A percentile compares a stretch with the other conserved stretches of the same genome.
Conservation (phyloP, 2,329 filamentous ascomycete species). For the Hypoxylon sp. region DNA sequence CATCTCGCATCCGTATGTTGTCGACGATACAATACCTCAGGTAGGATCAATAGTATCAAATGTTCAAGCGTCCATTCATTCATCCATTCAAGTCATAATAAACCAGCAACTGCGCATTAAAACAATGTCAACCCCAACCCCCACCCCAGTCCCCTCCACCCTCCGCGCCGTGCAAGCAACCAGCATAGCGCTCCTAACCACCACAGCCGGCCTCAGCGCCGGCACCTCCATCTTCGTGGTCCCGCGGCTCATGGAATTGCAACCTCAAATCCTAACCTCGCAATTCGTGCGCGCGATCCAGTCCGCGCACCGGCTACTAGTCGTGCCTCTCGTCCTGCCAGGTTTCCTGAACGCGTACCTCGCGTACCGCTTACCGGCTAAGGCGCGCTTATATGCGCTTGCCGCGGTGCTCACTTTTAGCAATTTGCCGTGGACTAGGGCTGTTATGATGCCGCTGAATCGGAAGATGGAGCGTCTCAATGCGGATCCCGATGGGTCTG, state of each 20-base stretch:
- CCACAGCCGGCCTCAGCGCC: constrained; percentile 59
- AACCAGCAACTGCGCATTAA: not conserved
- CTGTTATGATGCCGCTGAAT: constrained; percentile 65
- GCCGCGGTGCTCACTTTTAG: constrained; percentile 63
- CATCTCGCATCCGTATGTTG: not conserved
- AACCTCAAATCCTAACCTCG: constrained; percentile 67
- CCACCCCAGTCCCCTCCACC: constrained; percentile 16
- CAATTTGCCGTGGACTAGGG: constrained; percentile 67
- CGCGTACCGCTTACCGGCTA: constrained; percentile 55
- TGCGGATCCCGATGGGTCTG: not conserved
- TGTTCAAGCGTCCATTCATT: not conserved
- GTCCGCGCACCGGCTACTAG: constrained; percentile 58
- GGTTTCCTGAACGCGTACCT: constrained; percentile 62
- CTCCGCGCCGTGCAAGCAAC: constrained; percentile 65
- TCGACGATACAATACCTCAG: not conserved
- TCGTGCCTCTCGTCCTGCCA: constrained; percentile 58
- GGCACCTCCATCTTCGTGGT: constrained; percentile 62
- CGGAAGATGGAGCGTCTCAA: constrained; percentile 50
- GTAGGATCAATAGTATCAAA: not conserved
- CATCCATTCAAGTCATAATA: not conserved
- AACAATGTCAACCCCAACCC: constrained; percentile 17
- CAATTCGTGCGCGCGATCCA: constrained; percentile 67
- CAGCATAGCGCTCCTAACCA: constrained; percentile 66
- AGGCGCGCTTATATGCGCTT: constrained; percentile 58
- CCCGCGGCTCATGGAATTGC: constrained; percentile 69